phyloP scores from a whole-genome alignment of 2,329 filamentous ascomycete genomes.

The Cryoendolithus antarcticus region DNA sequence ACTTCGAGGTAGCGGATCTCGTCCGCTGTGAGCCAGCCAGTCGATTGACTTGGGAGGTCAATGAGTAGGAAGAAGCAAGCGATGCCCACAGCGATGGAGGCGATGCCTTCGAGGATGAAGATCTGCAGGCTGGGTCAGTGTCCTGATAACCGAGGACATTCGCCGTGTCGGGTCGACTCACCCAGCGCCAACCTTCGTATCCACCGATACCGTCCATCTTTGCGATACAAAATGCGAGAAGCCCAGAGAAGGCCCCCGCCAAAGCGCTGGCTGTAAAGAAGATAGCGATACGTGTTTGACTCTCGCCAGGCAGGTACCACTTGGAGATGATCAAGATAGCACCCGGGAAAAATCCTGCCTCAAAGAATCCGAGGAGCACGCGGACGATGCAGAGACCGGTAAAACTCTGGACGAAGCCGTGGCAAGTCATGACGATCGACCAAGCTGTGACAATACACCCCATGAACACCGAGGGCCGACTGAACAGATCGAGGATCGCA shows the following conservation, averaged over 20 bases:
- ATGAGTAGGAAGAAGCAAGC: conserved; percentile 32
- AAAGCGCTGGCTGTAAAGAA: conserved; percentile 25
- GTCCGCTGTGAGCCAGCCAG: conserved; percentile 42
- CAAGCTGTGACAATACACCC: conserved; percentile 20
- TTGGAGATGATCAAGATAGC: conserved; percentile 14
- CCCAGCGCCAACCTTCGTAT: conserved; percentile 28
- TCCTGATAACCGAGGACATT: not conserved
- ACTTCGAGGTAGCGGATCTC: conserved; percentile 10
- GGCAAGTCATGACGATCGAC: conserved; percentile 21
- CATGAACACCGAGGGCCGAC: conserved; percentile 31
- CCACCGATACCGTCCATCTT: conserved; percentile 22
- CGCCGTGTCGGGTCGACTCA: not conserved
- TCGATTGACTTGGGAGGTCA: conserved; percentile 45
- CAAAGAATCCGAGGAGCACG: conserved; percentile 25
- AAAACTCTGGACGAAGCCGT: conserved; percentile 39
- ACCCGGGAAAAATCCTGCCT: conserved; percentile 46
- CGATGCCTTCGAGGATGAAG: conserved; percentile 13
- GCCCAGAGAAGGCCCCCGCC: conserved; percentile 38
- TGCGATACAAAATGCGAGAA: conserved; percentile 39
- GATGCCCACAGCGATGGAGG: conserved; percentile 31
- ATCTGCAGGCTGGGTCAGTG: not conserved
- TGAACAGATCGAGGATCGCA: conserved; percentile 32
- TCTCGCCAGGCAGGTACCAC: conserved; percentile 24
- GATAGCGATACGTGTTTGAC: conserved; percentile 18
- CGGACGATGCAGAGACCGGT: conserved; percentile 20